Conservation (phyloP, 192 early-diverging fungal species). For the Gryganskiella cystojenkinii region DNA sequence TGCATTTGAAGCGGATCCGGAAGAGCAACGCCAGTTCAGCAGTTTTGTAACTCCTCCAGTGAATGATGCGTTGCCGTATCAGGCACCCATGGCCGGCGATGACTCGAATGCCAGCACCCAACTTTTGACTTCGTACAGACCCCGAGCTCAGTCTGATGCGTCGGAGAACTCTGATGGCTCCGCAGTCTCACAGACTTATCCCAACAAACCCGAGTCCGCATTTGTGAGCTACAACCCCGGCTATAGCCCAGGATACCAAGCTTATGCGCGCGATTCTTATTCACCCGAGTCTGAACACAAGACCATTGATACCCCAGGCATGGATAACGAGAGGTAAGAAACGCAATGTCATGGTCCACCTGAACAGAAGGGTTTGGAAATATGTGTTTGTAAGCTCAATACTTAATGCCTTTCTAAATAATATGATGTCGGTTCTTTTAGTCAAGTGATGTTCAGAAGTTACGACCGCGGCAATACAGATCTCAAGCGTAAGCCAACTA, state of each 20-base stretch:
- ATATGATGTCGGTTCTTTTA: background rate
- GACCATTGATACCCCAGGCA: constrained; percentile 28
- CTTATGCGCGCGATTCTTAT: constrained; percentile 4
- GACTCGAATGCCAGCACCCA: constrained; percentile 26
- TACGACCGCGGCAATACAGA: constrained; percentile 27
- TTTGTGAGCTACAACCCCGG: constrained; percentile 1
- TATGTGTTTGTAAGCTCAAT: too few species aligned
- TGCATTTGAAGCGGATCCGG: constrained; percentile 46
- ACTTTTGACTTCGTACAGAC: constrained; percentile 18
- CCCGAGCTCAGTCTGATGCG: constrained; percentile 26
- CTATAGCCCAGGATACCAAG: constrained; percentile 13
- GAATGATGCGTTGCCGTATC: background rate
- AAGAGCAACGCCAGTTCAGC: constrained; percentile 41
- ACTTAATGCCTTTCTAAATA: too few species aligned
- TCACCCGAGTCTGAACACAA: constrained; percentile 31
- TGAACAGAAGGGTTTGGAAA: too few species aligned
- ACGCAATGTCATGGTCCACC: too few species aligned
- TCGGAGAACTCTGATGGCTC: constrained; percentile 24
- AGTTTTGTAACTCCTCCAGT: constrained; percentile 11
- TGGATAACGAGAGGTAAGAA: constrained; percentile 38
- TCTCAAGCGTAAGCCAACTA: constrained; percentile 53
- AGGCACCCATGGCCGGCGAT: background rate
- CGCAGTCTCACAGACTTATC: constrained; percentile 9
- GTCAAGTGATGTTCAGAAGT: constrained; percentile 44
- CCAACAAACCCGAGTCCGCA: constrained; percentile 7